These are phyloP conservation scores for Talaromyces sp. DNA, from an alignment of 2,329 filamentous ascomycete species.

Conservation along the genomic window DNA sequence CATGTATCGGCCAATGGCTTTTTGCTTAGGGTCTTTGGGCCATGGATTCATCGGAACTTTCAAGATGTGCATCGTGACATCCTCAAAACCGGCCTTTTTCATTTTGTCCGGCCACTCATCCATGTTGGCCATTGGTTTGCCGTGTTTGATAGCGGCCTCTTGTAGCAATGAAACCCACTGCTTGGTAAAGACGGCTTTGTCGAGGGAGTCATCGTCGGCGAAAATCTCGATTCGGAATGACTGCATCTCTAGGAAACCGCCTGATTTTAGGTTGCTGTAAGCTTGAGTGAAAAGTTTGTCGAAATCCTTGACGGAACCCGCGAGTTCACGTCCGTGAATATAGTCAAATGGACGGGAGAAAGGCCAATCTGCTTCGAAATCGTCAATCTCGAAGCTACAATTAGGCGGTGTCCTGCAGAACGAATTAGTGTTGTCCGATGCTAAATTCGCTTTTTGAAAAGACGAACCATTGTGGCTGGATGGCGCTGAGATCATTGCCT, in stretches of 20 bases:
- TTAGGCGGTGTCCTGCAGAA: slow-evolving; percentile 27
- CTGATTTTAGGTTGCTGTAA: slow-evolving; percentile 40
- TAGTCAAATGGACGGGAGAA: slow-evolving; percentile 27
- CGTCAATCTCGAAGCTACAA: slow-evolving; percentile 29
- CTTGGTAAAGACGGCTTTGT: slow-evolving; percentile 28
- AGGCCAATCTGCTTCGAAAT: slow-evolving; percentile 28
- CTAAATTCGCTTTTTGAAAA: neutral
- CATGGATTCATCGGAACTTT: slow-evolving; percentile 51
- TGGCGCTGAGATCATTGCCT: slow-evolving; percentile 27
- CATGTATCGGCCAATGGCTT: slow-evolving; percentile 41
- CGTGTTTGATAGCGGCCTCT: slow-evolving; percentile 33
- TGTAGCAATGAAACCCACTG: slow-evolving; percentile 31
- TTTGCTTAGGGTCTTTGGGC: slow-evolving; percentile 49
- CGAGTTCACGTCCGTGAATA: slow-evolving; percentile 28
- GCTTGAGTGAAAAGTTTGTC: slow-evolving; percentile 22
- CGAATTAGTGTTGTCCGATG: neutral
- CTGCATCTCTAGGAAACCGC: slow-evolving; percentile 51
- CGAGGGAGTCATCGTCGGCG: slow-evolving; percentile 32
- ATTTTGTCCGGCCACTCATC: slow-evolving; percentile 17
- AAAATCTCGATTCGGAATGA: slow-evolving; percentile 26
- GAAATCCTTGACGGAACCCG: slow-evolving; percentile 25
- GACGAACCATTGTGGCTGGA: slow-evolving; percentile 26
- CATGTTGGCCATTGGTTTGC: slow-evolving; percentile 33
- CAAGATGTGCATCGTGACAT: slow-evolving; percentile 7
- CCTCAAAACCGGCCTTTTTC: slow-evolving; percentile 10